Percentiles rank a stretch among this genome's conserved stretches.
phyloP scores from a whole-genome alignment of 768 basidiomycete genomes.

The Nevesoporus exiguus region DNA sequence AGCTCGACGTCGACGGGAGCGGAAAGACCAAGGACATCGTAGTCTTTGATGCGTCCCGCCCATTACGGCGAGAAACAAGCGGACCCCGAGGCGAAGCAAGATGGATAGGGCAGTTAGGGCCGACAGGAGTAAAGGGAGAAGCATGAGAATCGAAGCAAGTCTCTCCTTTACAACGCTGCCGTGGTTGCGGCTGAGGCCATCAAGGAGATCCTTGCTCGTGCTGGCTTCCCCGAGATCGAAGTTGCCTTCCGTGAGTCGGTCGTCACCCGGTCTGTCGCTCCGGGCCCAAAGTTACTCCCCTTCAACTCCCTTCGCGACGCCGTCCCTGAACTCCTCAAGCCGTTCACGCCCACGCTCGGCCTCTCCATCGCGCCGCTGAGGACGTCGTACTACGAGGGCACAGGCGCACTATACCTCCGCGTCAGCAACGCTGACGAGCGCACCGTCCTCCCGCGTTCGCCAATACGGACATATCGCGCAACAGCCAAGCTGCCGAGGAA shows the following conservation, averaged over 20 bases:
- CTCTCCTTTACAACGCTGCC: background rate
- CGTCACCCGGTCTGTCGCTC: background rate
- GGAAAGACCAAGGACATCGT: too few species aligned
- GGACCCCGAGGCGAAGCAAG: too few species aligned
- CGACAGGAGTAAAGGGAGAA: too few species aligned
- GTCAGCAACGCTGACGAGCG: background rate
- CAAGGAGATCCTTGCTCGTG: background rate
- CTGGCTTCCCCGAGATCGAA: background rate
- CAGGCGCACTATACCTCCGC: background rate
- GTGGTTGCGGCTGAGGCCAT: background rate
- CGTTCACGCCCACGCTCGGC: slow-evolving; percentile 3
- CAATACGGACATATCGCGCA: background rate
- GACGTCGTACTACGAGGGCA: background rate
- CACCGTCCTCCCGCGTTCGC: background rate
- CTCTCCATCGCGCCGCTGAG: background rate
- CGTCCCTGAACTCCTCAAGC: background rate
- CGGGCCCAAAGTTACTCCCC: background rate
- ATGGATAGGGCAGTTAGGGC: too few species aligned
- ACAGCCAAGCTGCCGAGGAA: background rate
- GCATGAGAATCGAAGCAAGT: too few species aligned
- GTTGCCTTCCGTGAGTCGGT: background rate
- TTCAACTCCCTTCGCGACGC: background rate
- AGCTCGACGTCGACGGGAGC: too few species aligned
- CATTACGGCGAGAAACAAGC: too few species aligned
- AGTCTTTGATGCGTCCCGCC: too few species aligned